Evolutionary conservation across 1,284 basidiomycete genomes (phyloP), one percentile per base, ranked within the genome.

Genomic region (Cutaneotrichosporon daszewskae): DNA sequence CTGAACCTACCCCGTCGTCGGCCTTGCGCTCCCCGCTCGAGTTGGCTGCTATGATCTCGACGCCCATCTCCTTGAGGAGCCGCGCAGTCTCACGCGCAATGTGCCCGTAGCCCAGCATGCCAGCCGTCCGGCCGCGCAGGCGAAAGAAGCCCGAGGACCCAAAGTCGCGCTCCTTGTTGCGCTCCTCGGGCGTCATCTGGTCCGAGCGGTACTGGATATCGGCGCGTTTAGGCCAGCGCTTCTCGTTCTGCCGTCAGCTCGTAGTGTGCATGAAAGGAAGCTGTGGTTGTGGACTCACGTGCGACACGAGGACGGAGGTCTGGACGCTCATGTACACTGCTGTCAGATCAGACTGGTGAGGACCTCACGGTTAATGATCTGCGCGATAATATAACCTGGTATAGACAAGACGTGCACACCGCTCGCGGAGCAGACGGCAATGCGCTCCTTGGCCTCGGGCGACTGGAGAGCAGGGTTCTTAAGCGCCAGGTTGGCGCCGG

Each of bases 31-130:
- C 41, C 1, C 71, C 68, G 11, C 40, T 52, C 10, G 67, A 62
- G 43, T 71, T 72, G 13, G 69, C 71, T 22, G 68, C 71, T 26
- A 72, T 60, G 34, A 72, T 51, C 14, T 56, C 40, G 18, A 60
- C 54, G 5, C 63, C 63, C 35, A 68, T 60, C 7, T 59, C 60
- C 35, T 64, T 55, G 20, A 71, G 53, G 18, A 71, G 42, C 2
- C 69, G 47, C 12, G 68, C 69, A 0, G 64, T 64, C 48, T 71
- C 69, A 9, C 68, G 47, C 4, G 52, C 67, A 27, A 69, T 63
- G 40, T 66, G 59, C 9, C 59, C 62, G 46, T 65, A 54, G 12
- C 52, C 52, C 5, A 50, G 48, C 32, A 50, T 6, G 9, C 48
- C 52, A 10, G 45, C 52, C 9, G 45, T 47, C 33, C 33, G 35